Evolutionary conservation across 768 basidiomycete genomes (phyloP).

Genomic region (Fomitopsis serialis): DNA sequence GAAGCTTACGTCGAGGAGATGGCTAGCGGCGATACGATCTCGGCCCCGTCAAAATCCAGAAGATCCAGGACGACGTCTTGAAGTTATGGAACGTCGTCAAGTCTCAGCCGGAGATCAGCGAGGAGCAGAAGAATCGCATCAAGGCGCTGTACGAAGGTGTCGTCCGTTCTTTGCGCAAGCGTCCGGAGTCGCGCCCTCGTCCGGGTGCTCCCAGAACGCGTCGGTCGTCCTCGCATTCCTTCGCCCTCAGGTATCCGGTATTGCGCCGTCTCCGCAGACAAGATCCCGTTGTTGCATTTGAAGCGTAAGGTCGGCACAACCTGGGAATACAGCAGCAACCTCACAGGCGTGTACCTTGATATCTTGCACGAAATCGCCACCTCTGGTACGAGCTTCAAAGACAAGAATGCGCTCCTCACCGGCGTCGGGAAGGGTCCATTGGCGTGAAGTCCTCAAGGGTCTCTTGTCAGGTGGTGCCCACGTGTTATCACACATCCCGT

Average conservation of each 20-base stretch:
- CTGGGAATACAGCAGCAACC: conserved; percentile 97
- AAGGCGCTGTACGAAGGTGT: conserved; percentile 95
- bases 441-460: conserved; percentile 98
- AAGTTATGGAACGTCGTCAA: conserved; percentile 98
- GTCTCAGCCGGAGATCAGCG: conserved; percentile 93
- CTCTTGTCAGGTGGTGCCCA: conserved; percentile 94
- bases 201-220: conserved; percentile 55
- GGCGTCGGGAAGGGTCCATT: conserved; percentile 98
- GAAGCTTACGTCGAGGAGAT: conserved; percentile 98
- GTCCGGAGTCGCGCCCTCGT: conserved; percentile 56
- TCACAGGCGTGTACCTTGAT: conserved; percentile 94
- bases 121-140: conserved; percentile 94
- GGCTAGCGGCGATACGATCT: conserved; percentile 89
- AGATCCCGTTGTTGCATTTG: conserved; percentile 89
- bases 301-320: conserved; percentile 93
- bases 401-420: conserved; percentile 97
- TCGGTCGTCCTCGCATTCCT: conserved; percentile 97
- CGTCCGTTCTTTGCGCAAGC: conserved; percentile 84
- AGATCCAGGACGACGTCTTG: conserved; percentile 94
- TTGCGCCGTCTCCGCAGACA: conserved; percentile 79
- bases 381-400: conserved; percentile 96
- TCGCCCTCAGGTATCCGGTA: conserved; percentile 76
- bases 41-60: conserved; percentile 88
- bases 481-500: conserved; percentile 98
- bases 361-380: conserved; percentile 98